A percentile compares a stretch with the other conserved stretches of the same genome.
Conservation (phyloP, 225 moss, liverwort and hornwort species). For the Straminergon stramineum region DNA sequence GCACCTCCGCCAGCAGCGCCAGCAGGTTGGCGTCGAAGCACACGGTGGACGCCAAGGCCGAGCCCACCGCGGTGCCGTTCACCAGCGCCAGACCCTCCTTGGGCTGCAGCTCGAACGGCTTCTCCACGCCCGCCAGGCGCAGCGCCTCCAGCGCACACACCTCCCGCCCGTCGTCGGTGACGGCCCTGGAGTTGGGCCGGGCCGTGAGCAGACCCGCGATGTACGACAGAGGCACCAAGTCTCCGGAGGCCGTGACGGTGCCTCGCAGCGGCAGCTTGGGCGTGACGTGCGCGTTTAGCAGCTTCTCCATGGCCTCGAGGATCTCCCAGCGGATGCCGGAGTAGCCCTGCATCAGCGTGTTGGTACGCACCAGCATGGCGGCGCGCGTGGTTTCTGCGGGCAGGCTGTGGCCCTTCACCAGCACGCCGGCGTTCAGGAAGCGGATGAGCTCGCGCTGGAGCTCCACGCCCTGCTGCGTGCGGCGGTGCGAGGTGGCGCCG, state of each 20-base stretch:
- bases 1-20: neutral
- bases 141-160: neutral
- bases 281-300: neutral
- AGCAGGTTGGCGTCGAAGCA: conserved; percentile 2
- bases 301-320: neutral
- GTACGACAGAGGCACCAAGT: neutral
- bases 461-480: neutral
- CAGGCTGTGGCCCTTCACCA: neutral
- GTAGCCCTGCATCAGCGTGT: conserved; percentile 5
- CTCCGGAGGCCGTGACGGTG: neutral
- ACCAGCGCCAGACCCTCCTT: neutral
- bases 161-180: neutral
- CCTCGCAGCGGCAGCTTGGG: neutral
- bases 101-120: neutral
- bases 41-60: neutral
- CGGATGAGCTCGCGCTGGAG: conserved; percentile 19
- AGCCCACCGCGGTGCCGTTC: neutral
- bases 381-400: conserved; percentile 8
- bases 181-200: neutral
- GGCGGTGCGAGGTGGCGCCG: neutral
- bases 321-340: neutral
- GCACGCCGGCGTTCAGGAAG: conserved; percentile 25
- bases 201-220: neutral
- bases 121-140: neutral
- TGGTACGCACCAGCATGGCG: conserved; percentile 36